A percentile compares a stretch with the other conserved stretches of the same genome.
phyloP scores from a whole-genome alignment of 2,329 filamentous ascomycete genomes.

The Fusarium buxicola region DNA sequence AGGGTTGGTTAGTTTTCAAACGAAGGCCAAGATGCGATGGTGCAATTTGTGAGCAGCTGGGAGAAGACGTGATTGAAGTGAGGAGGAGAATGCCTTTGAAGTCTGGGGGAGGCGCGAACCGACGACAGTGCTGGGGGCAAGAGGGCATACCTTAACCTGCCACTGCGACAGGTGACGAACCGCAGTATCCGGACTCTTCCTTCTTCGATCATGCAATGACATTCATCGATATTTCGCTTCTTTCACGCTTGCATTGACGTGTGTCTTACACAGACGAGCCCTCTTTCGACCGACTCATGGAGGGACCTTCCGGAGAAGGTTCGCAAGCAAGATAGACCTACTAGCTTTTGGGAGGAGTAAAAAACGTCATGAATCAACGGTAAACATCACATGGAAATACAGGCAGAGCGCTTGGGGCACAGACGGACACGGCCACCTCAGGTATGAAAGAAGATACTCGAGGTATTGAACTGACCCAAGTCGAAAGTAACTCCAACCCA shows the following conservation, averaged over 20 bases:
- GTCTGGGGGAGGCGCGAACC: not conserved
- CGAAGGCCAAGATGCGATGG: constrained; percentile 33
- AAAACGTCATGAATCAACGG: no score
- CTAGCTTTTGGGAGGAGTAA: no score
- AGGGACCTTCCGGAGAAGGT: no score
- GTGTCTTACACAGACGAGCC: no score
- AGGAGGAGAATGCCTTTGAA: not conserved
- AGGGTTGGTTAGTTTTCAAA: constrained; percentile 21
- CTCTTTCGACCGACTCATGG: no score
- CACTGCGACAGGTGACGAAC: no score
- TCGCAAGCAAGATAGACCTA: no score
- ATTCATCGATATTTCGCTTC: no score
- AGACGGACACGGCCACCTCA: not conserved
- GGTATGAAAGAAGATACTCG: constrained; percentile 7
- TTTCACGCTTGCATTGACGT: no score
- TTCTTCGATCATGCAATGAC: not conserved
- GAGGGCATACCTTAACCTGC: not conserved
- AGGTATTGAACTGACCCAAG: constrained; percentile 29
- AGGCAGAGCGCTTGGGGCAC: no score
- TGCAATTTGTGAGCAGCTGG: constrained; percentile 15
- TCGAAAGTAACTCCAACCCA: constrained; percentile 25
- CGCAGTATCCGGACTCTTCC: no score
- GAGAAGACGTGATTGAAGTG: not conserved
- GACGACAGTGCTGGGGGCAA: not conserved
- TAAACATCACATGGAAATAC: no score